Conservation (phyloP, 1,139 yeast species). For the Wickerhamomyces sp. region DNA sequence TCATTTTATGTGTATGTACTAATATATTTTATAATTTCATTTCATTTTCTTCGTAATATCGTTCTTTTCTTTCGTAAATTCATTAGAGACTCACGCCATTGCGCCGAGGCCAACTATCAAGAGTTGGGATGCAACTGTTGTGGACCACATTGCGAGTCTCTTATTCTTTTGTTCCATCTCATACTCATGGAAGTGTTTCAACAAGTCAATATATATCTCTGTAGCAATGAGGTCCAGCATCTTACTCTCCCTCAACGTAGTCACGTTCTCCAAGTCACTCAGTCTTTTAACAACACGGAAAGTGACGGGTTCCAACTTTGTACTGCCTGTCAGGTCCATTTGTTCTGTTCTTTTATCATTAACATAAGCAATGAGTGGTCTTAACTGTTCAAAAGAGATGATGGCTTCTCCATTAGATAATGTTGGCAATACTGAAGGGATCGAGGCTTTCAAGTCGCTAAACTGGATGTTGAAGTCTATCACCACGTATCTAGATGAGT, state of each 20-base stretch:
- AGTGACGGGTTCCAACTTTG: slow-evolving; percentile 26
- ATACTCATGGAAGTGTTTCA: slow-evolving; percentile 47
- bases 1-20: too few species aligned
- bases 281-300: slow-evolving; percentile 56
- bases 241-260: slow-evolving; percentile 46
- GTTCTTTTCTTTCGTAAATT: not conserved
- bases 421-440: slow-evolving; percentile 50
- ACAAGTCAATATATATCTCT: slow-evolving; percentile 54
- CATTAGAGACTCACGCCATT: slow-evolving; percentile 35
- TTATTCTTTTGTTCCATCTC: slow-evolving; percentile 40
- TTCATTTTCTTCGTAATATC: too few species aligned
- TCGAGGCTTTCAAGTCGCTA: slow-evolving; percentile 53
- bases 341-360: slow-evolving; percentile 36
- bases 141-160: slow-evolving; percentile 54
- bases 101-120: slow-evolving; percentile 57
- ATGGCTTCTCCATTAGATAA: slow-evolving; percentile 53
- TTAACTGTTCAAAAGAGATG: slow-evolving; percentile 52
- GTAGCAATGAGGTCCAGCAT: slow-evolving; percentile 51
- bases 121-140: slow-evolving; percentile 55
- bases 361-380: slow-evolving; percentile 56
- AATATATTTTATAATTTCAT: too few species aligned
- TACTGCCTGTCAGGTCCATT: slow-evolving; percentile 12
- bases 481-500: slow-evolving; percentile 47
- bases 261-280: slow-evolving; percentile 43
- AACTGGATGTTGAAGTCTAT: slow-evolving; percentile 63